These are phyloP conservation scores for Plasmodium gallinaceum DNA, from an alignment of 169 alveolate genomes.

Conservation along the genomic window DNA sequence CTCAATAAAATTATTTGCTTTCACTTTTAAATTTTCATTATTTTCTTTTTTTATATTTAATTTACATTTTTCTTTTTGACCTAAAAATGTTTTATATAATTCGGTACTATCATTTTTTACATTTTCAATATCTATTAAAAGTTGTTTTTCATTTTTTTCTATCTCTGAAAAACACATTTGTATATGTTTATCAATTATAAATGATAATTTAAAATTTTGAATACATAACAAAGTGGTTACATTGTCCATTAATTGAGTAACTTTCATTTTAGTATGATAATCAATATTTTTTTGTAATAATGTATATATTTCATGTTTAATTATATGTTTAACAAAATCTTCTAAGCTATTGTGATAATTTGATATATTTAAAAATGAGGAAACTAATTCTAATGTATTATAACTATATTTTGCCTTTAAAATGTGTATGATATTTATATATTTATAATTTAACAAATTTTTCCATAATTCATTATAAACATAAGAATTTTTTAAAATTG, in stretches of 20 bases:
- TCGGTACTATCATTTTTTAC: not conserved
- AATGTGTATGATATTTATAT: slow-evolving; percentile 63
- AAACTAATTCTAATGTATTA: slow-evolving; percentile 11
- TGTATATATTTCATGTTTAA: slow-evolving; percentile 70
- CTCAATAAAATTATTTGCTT: not conserved
- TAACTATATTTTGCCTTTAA: slow-evolving; percentile 23
- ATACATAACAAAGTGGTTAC: slow-evolving; percentile 46
- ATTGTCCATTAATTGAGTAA: slow-evolving; percentile 43
- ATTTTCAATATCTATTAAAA: not conserved
- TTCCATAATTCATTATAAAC: slow-evolving; percentile 62
- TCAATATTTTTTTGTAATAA: slow-evolving; percentile 48
- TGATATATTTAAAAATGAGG: slow-evolving; percentile 48
- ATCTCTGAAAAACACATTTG: slow-evolving; percentile 26
- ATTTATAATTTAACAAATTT: slow-evolving; percentile 55
- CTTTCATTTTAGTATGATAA: slow-evolving; percentile 63
- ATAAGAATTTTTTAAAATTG: slow-evolving; percentile 24
- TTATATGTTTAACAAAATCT: slow-evolving; percentile 58
- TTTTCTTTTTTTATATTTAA: not conserved
- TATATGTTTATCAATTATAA: slow-evolving; percentile 30
- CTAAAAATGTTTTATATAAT: not conserved
- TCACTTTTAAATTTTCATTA: not conserved
- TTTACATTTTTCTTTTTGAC: slow-evolving; percentile 9
- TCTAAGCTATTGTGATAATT: slow-evolving; percentile 41
- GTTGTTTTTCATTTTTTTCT: slow-evolving; percentile 5
- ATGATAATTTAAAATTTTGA: slow-evolving; percentile 7